Base-by-base conservation (phyloP, 441 rosid species). In the Brassica hybrid region DNA sequence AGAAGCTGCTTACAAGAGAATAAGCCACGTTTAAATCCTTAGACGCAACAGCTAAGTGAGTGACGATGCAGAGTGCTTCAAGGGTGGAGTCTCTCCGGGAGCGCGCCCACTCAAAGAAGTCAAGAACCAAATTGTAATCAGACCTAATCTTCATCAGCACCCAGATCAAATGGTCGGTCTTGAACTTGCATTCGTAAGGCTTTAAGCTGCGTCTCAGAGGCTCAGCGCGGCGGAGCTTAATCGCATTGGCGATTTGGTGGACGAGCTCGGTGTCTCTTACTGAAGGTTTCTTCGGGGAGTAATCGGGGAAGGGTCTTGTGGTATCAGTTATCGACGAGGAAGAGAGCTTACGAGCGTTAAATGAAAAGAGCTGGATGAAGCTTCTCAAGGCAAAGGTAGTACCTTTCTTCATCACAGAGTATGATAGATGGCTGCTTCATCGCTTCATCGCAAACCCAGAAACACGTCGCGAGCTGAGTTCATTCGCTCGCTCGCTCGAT, bases 31-130 rank as follows among this genome's bases (percentile, higher is more conserved):
- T 79, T 0, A 90, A 76, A 84, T 93, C 97, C 82, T 85, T 87
- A 0, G 87, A 85, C 19, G 92, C 87, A 34, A 80, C 91, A 79
- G 93, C 93, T 56, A 93, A 84, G 54, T 94, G 97, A 83, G 85
- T 73, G 60, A 90, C 89, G 73, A 91, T 89, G 79, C 96, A 91
- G 63, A 85, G 90, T 0, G 87, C 86, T 80, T 94, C 98, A 69
- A 93, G 86, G 50, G 74, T 87, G 14, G 94, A 93, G 52, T 87
- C 90, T 79, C 90, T 81, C 0, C 79, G 89, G 6, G 83, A 79
- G 71, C 90, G 76, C 64, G 92, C 93, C 97, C 99, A 94, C n/a
- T 88, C 85, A 77, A 90, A 91, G 85, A 91, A 93, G 78, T 88
- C 90, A 79, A 93, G 84, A 82, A 86, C 94, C 81, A 90, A 79